Base-by-base conservation (phyloP, 192 early-diverging fungal genomes). In the Diversispora eburnea region DNA sequence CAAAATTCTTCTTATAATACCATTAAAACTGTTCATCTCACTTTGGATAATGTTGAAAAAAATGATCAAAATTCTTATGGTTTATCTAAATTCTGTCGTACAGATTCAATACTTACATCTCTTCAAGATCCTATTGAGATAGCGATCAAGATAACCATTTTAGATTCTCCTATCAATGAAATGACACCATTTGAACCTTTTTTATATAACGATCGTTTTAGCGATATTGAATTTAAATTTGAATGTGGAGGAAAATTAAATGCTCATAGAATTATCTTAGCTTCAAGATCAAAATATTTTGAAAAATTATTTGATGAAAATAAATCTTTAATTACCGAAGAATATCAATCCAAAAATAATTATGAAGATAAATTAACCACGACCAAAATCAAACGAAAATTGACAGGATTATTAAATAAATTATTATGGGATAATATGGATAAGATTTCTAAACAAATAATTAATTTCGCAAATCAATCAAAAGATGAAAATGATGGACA, bases 171-270 rank as follows among this genome's bases (percentile, higher is more conserved):
- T 54, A 13, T 54, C n/a, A 54, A 54, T 17, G 51, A 54, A 17
- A 3, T 17, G n/a, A 2, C 51, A 13, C 51, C 60, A 42, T 62
- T 62, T 22, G 60, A 62, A 41, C 25, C 25, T 9, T 62, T 42
- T 33, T 62, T 42, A 33, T 15, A 62, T 33, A 33, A 62, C 12
- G 67, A 68, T 39, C 49, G 51, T 13, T 68, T 68, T 51, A 39
- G 67, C n/a, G 67, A 68, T 54, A 48, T 68, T 68, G 67, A 68
- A 42, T 68, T 68, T 15, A 12, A 20, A 54, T 68, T 68, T 33
- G 67, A 68, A 45, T 68, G 67, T 68, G 67, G 67, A 17, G 15
- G 13, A 22, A 68, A 22, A 13, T 17, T 68, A 17, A 68, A 41
- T 52, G 67, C 67, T 17, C 67, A 68, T 51, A 49, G 48, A 54